Evolutionary conservation across 1,139 yeast genomes (phyloP), one percentile per base, ranked within the genome.

Genomic region (Hanseniaspora uvarum): DNA sequence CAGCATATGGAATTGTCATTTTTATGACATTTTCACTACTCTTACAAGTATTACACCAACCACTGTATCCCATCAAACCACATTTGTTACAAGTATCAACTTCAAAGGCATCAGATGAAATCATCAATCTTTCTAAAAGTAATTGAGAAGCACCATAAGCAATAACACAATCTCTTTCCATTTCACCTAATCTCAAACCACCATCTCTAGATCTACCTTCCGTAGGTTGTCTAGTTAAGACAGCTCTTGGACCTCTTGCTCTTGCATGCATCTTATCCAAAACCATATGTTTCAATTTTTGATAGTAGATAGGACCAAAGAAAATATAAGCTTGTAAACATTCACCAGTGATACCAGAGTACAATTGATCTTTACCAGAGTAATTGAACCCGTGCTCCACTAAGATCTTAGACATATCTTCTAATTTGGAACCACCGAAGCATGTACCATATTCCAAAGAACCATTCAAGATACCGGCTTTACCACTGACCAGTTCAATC

Each of bases 141-240:
- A 92, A 74, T 68, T 92, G 97, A 4, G 97, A 89, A 0, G 99
- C 99, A 65, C 99, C 99, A 64, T 94, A 92, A 0, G 99, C 99
- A 72, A 92, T 94, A 60, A 92, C 95, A 83, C 98, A 92, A 74
- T 92, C 99, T 72, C 98, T 84, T 71, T 92, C 99, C 99, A 92
- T 92, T 72, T 92, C 99, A 62, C 99, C 99, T 69, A 92, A 77
- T 73, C 99, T 84, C 65, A 92, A 77, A 65, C 99, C 99, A 78
- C 99, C 99, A 71, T 92, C 99, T 70, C 98, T 80, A 1, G 96
- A 87, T 70, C 99, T 80, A 77, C 99, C 99, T 71, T 92, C 99
- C 0, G 97, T 92, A 12, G 99, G 99, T 70, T 92, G 99, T 70
- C 99, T 82, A 3, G 99, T 92, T 59, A 92, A 75, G 21, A 94